Conservation (phyloP, 2,329 filamentous ascomycete genomes). For the Trichoderma sp. region DNA sequence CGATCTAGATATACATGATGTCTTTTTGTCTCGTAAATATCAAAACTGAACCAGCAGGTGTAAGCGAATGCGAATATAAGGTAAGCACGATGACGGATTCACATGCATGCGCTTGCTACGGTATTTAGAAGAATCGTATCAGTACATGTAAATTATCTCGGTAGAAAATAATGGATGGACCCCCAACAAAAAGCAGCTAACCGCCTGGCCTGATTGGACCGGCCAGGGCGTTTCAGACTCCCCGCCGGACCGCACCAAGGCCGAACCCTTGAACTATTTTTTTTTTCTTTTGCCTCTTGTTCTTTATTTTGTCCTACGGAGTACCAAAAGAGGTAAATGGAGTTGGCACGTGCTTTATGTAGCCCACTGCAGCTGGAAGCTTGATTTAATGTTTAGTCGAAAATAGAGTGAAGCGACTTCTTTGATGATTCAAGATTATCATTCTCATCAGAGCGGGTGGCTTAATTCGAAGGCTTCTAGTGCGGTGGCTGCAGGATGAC, state of each 20-base stretch:
- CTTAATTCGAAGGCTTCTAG: not conserved
- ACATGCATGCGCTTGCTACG: not conserved
- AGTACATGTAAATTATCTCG: not conserved
- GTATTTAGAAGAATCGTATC: not conserved
- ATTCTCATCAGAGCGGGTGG: not conserved
- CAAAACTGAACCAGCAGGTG: not conserved
- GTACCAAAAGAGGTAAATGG: not conserved
- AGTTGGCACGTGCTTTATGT: not conserved
- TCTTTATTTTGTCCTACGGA: not conserved
- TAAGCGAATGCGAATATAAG: not conserved
- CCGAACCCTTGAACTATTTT: not conserved
- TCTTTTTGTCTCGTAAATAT: not conserved
- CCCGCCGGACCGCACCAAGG: not conserved
- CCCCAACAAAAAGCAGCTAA: slow-evolving; percentile 9
- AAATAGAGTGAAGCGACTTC: not conserved
- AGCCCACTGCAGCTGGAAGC: not conserved
- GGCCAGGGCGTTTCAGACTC: slow-evolving; percentile 9
- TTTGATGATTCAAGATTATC: not conserved
- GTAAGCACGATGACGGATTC: not conserved
- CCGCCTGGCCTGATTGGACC: not conserved
- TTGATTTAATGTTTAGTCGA: not conserved
- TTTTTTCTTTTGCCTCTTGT: not conserved
- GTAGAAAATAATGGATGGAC: not conserved
- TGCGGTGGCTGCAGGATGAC: not conserved
- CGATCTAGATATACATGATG: too few species aligned